phyloP scores from a whole-genome alignment of 1,139 yeast genomes.

The Suzukiozyma palmioleophila region DNA sequence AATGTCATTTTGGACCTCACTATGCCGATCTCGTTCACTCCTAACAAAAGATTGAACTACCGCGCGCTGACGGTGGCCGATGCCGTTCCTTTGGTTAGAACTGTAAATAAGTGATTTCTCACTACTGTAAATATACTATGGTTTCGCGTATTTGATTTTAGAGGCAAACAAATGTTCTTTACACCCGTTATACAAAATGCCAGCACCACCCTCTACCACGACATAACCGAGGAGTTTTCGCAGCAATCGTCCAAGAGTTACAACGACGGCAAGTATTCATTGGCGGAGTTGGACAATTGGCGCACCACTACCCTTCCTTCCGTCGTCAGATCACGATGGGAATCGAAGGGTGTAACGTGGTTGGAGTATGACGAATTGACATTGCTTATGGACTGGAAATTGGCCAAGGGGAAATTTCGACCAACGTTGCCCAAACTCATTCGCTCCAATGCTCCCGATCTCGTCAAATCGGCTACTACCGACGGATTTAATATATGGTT shows the following conservation, averaged over 20 bases:
- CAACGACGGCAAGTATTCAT: slow-evolving; percentile 20
- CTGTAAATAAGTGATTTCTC: background rate
- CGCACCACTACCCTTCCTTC: slow-evolving; percentile 24
- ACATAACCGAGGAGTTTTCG: slow-evolving; percentile 12
- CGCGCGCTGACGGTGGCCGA: slow-evolving; percentile 1
- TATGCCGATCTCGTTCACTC: slow-evolving; percentile 56
- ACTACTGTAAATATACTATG: background rate
- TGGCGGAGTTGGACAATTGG: slow-evolving; percentile 37
- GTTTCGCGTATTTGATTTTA: background rate
- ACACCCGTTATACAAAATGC: background rate
- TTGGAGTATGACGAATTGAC: slow-evolving; percentile 34
- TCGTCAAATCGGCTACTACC: slow-evolving; percentile 25
- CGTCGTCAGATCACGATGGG: slow-evolving; percentile 15
- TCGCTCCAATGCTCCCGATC: slow-evolving; percentile 25
- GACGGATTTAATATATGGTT: slow-evolving; percentile 25
- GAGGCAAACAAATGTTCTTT: background rate
- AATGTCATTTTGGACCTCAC: slow-evolving; percentile 66
- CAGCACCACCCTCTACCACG: slow-evolving; percentile 6
- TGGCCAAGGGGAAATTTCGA: slow-evolving; percentile 45
- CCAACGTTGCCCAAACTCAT: slow-evolving; percentile 43
- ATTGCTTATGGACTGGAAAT: slow-evolving; percentile 46
- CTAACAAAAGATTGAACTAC: slow-evolving; percentile 26
- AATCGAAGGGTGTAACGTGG: slow-evolving; percentile 19
- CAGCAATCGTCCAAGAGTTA: slow-evolving; percentile 14
- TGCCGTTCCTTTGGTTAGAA: slow-evolving; percentile 1